phyloP scores from a whole-genome alignment of 2,329 filamentous ascomycete species.

The Nothophoma quercina region DNA sequence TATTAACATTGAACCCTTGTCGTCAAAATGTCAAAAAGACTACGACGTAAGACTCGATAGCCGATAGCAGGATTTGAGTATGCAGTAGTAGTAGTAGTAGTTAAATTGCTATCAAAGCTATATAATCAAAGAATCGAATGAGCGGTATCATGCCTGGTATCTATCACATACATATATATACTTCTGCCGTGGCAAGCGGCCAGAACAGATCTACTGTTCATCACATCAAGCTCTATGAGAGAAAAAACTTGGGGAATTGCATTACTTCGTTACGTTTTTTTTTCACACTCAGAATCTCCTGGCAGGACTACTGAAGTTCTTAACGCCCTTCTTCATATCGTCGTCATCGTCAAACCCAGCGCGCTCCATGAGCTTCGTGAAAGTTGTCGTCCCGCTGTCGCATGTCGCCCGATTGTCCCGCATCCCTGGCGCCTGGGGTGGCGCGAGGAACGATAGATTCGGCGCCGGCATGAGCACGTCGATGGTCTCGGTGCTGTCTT shows the following conservation, averaged over 20 bases:
- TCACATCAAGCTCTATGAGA: not conserved
- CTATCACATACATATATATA: constrained; percentile 11
- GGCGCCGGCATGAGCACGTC: constrained; percentile 53
- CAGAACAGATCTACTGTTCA: constrained; percentile 10
- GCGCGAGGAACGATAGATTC: constrained; percentile 38
- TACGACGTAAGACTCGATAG: no score
- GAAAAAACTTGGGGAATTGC: not conserved
- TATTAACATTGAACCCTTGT: no score
- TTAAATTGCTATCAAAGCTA: constrained; percentile 18
- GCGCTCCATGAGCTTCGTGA: constrained; percentile 53
- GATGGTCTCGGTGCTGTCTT: constrained; percentile 54
- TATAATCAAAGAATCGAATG: constrained; percentile 11
- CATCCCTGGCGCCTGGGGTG: constrained; percentile 42
- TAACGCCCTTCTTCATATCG: constrained; percentile 35
- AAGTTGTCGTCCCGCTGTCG: constrained; percentile 47
- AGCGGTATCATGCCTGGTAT: constrained; percentile 17
- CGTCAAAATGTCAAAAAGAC: no score
- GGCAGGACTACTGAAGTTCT: constrained; percentile 32
- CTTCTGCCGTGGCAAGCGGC: constrained; percentile 14
- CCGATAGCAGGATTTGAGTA: no score
- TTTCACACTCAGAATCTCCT: constrained; percentile 8
- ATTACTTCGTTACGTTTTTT: not conserved
- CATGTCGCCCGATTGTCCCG: constrained; percentile 42
- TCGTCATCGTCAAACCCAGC: constrained; percentile 51
- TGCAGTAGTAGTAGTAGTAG: no score